Conservation (phyloP, 768 basidiomycete genomes). For the Fibroporia radiculosa region DNA sequence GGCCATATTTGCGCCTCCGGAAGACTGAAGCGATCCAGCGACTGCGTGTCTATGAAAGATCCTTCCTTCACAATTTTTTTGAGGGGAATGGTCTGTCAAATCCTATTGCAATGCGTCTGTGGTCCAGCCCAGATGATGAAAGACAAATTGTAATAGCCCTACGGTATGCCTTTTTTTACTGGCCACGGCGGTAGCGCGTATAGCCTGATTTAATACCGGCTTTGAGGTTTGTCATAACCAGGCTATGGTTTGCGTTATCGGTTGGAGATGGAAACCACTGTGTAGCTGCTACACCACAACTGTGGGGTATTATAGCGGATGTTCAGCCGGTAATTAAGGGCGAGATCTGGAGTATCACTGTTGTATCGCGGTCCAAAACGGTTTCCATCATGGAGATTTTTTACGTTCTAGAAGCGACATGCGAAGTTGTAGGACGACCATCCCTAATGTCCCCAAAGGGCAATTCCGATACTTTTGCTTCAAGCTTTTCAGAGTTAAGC, state of each 20-base stretch:
- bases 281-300: constrained; percentile 27
- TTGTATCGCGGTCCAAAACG: constrained; percentile 10
- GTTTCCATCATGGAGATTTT: constrained; percentile 23
- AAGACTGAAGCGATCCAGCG: constrained; percentile 32
- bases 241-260: constrained; percentile 57
- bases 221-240: constrained; percentile 52
- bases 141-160: constrained; percentile 49
- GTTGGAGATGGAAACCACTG: constrained; percentile 27
- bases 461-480: too few relatives aligned
- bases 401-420: constrained; percentile 63
- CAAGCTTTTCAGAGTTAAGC: not conserved
- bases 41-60: constrained; percentile 32
- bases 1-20: constrained; percentile 63
- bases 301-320: constrained; percentile 33
- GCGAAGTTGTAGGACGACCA: constrained; percentile 57
- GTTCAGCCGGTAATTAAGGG: constrained; percentile 43
- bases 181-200: not conserved
- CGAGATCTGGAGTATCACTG: constrained; percentile 55
- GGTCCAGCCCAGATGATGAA: constrained; percentile 52
- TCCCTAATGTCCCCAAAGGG: not conserved
- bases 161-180: constrained; percentile 32
- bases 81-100: constrained; percentile 14
- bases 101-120: constrained; percentile 39
- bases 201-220: not conserved
- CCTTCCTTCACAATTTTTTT: constrained; percentile 42